Evolutionary conservation across 805 yeast genomes (phyloP).

Genomic region (Candida multigemmis): DNA sequence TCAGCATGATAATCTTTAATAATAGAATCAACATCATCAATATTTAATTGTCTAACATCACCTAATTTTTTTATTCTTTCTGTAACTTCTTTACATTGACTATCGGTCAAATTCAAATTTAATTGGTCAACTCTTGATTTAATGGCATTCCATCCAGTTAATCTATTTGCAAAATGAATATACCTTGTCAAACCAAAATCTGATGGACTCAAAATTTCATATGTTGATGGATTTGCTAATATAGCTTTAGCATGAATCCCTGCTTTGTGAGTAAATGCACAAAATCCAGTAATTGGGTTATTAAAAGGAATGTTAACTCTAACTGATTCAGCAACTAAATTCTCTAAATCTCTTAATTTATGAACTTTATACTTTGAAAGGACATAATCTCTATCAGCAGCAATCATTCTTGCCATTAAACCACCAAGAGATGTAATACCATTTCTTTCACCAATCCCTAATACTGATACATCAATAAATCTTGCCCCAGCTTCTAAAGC

Average conservation of each 20-base stretch:
- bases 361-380: constrained; percentile 47
- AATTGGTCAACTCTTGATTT: constrained; percentile 53
- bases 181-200: constrained; percentile 56
- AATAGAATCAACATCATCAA: constrained; percentile 54
- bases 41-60: constrained; percentile 50
- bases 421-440: constrained; percentile 58
- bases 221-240: constrained; percentile 55
- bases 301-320: constrained; percentile 53
- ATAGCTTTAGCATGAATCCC: constrained; percentile 59
- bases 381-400: constrained; percentile 51
- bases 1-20: constrained; percentile 46
- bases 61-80: constrained; percentile 47
- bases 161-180: constrained; percentile 51
- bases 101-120: constrained; percentile 46
- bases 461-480: constrained; percentile 48
- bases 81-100: constrained; percentile 49
- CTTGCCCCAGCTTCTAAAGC: constrained; percentile 58
- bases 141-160: constrained; percentile 59
- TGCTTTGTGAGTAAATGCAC: constrained; percentile 58
- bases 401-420: constrained; percentile 56
- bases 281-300: constrained; percentile 56
- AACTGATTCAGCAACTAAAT: constrained; percentile 50
- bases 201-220: constrained; percentile 48
- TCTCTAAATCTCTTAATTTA: constrained; percentile 50
- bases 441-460: constrained; percentile 58